phyloP scores from a whole-genome alignment of 2,329 filamentous ascomycete species.

The Fusarium graminum region DNA sequence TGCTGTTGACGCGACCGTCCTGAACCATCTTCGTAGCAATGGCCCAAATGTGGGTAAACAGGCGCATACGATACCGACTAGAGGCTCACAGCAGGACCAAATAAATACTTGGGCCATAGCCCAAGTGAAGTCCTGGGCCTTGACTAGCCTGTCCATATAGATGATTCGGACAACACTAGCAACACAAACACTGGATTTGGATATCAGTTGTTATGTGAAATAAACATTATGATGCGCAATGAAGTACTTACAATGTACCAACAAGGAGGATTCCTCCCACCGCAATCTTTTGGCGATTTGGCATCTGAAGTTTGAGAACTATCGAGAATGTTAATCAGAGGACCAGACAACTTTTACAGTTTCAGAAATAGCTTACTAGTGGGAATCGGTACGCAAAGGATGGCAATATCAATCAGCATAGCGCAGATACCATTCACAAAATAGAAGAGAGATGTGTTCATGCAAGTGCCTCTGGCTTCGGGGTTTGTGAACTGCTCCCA shows the following conservation, averaged over 20 bases:
- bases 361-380: neutral
- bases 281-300: neutral
- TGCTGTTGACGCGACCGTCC: neutral
- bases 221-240: rapidly evolving
- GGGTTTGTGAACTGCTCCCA: slow-evolving; percentile 18
- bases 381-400: slow-evolving; percentile 5
- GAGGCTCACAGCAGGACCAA: slow-evolving; percentile 7
- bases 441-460: slow-evolving; percentile 7
- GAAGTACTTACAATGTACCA: slow-evolving; percentile 2
- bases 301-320: slow-evolving; percentile 10
- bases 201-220: neutral
- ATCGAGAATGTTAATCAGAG: neutral
- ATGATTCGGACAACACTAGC: slow-evolving; percentile 8
- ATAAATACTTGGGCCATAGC: slow-evolving; percentile 7
- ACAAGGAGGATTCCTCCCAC: slow-evolving; percentile 8
- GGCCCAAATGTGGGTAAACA: slow-evolving; percentile 6
- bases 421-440: slow-evolving; percentile 15
- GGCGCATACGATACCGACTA: slow-evolving; percentile 4
- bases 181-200: neutral
- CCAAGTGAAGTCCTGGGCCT: slow-evolving; percentile 2
- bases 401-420: slow-evolving; percentile 10
- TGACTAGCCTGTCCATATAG: slow-evolving; percentile 11
- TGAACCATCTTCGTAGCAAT: slow-evolving; percentile 4
- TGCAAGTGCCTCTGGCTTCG: neutral
- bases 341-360: rapidly evolving